A percentile compares a stretch with the other conserved stretches of the same genome.
Evolutionary conservation across 2,329 filamentous ascomycete genomes (phyloP).

Genomic region (Fusarium albosuccineum): DNA sequence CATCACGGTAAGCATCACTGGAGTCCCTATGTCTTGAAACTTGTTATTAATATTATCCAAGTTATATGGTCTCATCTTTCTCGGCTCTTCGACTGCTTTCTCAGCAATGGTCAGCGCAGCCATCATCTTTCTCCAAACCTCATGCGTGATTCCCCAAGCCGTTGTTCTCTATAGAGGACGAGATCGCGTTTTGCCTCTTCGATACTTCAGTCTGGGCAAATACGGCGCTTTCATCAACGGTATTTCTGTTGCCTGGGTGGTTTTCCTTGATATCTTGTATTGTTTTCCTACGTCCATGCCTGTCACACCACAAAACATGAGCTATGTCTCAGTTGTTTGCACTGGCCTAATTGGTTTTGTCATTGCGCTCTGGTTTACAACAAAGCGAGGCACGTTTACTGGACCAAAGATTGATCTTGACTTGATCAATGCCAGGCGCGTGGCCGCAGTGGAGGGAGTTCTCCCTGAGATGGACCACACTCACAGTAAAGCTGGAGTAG

Average conservation of each 20-base stretch:
- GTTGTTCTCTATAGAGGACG: constrained; percentile 45
- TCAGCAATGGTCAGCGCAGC: constrained; percentile 45
- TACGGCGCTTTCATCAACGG: constrained; percentile 43
- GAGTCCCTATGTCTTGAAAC: fast-evolving
- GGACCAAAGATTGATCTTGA: constrained; percentile 42
- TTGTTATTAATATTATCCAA: neutral
- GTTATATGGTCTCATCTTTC: constrained; percentile 48
- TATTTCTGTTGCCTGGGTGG: constrained; percentile 34
- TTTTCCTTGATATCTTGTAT: constrained; percentile 38
- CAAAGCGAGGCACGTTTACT: constrained; percentile 30
- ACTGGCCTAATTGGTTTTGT: constrained; percentile 34
- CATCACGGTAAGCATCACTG: constrained; percentile 12
- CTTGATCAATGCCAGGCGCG: constrained; percentile 21
- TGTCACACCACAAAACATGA: constrained; percentile 41
- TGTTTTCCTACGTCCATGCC: constrained; percentile 39
- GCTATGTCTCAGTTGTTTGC: constrained; percentile 39
- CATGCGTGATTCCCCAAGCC: constrained; percentile 45
- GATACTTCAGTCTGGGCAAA: constrained; percentile 44
- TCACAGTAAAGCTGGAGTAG: neutral
- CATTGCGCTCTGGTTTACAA: constrained; percentile 35
- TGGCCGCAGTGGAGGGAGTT: constrained; percentile 30
- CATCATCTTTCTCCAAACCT: constrained; percentile 45
- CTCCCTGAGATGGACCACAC: constrained; percentile 3
- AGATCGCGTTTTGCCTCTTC: constrained; percentile 40
- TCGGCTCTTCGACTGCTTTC: constrained; percentile 48